Evolutionary conservation across 495 filamentous ascomycete species (phyloP).

Genomic region (Filosporella fistucella): DNA sequence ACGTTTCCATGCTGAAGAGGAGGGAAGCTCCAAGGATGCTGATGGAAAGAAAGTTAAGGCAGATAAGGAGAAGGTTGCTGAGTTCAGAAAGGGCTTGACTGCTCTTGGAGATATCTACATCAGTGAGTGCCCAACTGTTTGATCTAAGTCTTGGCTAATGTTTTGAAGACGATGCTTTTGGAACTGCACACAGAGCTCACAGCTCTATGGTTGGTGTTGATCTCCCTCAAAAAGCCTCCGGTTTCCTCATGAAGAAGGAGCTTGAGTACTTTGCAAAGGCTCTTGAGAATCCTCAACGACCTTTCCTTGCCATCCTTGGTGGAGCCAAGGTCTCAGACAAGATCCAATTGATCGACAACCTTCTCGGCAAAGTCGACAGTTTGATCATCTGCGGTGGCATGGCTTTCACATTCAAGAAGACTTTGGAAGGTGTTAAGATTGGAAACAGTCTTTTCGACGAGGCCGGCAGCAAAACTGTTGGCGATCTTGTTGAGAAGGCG

Average conservation of each 20-base stretch:
- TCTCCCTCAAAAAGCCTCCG: constrained; percentile 91
- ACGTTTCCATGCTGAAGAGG: constrained; percentile 96
- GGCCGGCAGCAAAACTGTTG: constrained; percentile 88
- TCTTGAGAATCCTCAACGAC: constrained; percentile 85
- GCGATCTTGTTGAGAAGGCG: constrained; percentile 85
- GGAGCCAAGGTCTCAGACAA: constrained; percentile 99
- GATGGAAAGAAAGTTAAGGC: constrained; percentile 98
- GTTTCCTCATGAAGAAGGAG: constrained; percentile 99
- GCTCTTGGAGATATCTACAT: constrained; percentile 94
- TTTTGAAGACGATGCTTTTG: constrained; percentile 86
- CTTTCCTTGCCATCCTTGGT: constrained; percentile 98
- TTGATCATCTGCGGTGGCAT: constrained; percentile 97
- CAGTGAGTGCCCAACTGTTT: constrained; percentile 55
- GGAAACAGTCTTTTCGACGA: constrained; percentile 93
- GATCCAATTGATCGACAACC: constrained; percentile 98
- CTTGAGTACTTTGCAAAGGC: constrained; percentile 99
- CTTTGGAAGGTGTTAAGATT: constrained; percentile 82
- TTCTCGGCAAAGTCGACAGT: constrained; percentile 93
- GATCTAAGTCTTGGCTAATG: background rate
- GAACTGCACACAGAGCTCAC: constrained; percentile 95
- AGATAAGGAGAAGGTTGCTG: constrained; percentile 83
- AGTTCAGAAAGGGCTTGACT: constrained; percentile 93
- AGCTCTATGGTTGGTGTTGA: constrained; percentile 98
- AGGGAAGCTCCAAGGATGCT: constrained; percentile 87
- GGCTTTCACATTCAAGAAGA: constrained; percentile 99